Conservation (phyloP, 208 protist genomes). For the Strigomonas culicis region DNA sequence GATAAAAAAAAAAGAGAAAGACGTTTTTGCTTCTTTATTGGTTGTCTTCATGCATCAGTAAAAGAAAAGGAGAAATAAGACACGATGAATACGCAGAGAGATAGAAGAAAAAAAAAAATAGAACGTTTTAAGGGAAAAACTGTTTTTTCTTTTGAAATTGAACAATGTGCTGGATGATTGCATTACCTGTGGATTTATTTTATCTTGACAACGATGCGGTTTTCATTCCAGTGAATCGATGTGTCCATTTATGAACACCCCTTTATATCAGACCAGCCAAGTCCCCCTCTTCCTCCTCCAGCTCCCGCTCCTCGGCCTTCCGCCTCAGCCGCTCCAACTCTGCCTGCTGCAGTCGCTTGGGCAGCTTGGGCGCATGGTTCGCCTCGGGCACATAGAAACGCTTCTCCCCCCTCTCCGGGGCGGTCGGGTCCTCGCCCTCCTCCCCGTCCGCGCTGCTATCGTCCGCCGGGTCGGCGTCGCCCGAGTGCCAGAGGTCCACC, state of each 20-base stretch:
- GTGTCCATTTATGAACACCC: too few species aligned
- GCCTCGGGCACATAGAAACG: constrained; percentile 51
- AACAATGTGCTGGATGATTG: too few species aligned
- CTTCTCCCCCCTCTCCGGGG: constrained; percentile 13
- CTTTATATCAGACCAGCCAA: background rate
- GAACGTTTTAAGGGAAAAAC: background rate
- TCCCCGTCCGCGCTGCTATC: constrained; percentile 16
- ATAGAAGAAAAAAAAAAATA: constrained; percentile 14
- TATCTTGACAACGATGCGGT: too few species aligned
- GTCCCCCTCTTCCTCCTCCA: constrained; percentile 6
- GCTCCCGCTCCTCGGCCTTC: constrained; percentile 26
- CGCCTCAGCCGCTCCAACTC: constrained; percentile 15
- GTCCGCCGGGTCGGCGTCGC: constrained; percentile 6
- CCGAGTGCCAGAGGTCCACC: constrained; percentile 18
- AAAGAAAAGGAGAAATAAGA: constrained; percentile 9
- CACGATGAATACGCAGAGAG: background rate
- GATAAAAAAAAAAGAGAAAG: background rate
- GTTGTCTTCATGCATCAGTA: background rate
- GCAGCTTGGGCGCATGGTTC: constrained; percentile 55
- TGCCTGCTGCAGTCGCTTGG: constrained; percentile 36
- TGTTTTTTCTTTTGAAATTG: background rate
- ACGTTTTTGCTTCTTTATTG: background rate
- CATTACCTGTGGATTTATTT: too few species aligned
- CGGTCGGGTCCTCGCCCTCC: constrained; percentile 22
- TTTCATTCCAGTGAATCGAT: background rate